Evolutionary conservation across 129 eudicot genomes (phyloP).

Genomic region (Flaveria brownii): DNA sequence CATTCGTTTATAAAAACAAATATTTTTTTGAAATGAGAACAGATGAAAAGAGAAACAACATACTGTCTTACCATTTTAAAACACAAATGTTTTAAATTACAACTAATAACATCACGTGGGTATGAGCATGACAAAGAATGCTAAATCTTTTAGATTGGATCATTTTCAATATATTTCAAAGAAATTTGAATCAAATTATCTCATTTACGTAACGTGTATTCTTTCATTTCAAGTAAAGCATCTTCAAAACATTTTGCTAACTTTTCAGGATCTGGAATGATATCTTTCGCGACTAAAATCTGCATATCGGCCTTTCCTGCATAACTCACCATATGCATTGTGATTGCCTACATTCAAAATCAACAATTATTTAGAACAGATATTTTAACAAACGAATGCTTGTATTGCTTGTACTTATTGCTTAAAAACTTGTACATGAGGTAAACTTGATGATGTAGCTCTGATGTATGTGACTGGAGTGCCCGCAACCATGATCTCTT

Average conservation of each 20-base stretch:
- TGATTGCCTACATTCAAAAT: conserved; percentile 58
- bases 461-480: conserved; percentile 58
- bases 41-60: not conserved
- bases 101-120: not conserved
- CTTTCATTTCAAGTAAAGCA: conserved; percentile 70
- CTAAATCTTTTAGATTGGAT: not conserved
- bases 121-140: not conserved
- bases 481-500: conserved; percentile 63
- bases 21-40: no score
- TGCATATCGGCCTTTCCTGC: conserved; percentile 81
- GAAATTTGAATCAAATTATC: not conserved
- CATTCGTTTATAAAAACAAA: not conserved
- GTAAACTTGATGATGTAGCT: conserved; percentile 52
- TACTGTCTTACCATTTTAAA: not conserved
- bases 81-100: not conserved
- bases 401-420: not conserved
- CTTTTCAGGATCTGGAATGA: conserved; percentile 61
- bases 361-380: conserved; percentile 9
- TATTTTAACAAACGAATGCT: not conserved
- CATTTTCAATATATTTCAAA: not conserved
- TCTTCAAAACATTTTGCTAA: conserved; percentile 78
- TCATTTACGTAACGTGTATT: conserved; percentile 29
- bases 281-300: conserved; percentile 75
- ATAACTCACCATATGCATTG: conserved; percentile 90
- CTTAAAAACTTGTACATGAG: conserved; percentile 53